phyloP scores from a whole-genome alignment of 2,329 filamentous ascomycete genomes.

The Sporothrix globosa region DNA sequence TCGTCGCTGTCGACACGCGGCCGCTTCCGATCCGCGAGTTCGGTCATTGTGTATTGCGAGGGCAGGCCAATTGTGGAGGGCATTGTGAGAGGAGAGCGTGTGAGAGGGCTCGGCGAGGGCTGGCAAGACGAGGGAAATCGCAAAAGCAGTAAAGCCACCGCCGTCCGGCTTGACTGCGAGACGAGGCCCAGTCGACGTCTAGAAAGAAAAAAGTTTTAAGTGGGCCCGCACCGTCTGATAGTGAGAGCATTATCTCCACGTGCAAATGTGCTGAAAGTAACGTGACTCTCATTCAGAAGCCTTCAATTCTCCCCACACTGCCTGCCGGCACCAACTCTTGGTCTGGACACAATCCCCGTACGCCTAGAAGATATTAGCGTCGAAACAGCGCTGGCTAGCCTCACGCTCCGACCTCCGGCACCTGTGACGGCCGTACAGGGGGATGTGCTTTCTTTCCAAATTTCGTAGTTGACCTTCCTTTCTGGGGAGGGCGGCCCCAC shows the following conservation, averaged over 20 bases:
- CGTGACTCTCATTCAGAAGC: not conserved
- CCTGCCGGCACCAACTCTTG: not conserved
- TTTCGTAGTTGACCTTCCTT: conserved; percentile 31
- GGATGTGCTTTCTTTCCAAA: too few species aligned
- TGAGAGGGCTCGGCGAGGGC: not conserved
- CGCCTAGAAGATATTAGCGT: not conserved
- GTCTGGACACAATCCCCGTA: not conserved
- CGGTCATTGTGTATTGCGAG: conserved; percentile 24
- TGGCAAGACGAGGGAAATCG: not conserved
- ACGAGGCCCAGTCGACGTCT: not conserved
- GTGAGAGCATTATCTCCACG: conserved; percentile 6
- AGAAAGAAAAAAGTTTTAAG: conserved; percentile 29
- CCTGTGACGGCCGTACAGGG: not conserved
- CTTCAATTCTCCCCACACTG: not conserved
- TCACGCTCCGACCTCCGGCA: not conserved
- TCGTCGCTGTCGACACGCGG: conserved; percentile 28
- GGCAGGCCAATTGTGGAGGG: conserved; percentile 23
- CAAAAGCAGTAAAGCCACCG: not conserved
- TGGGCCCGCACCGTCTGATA: not conserved
- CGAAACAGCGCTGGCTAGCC: not conserved
- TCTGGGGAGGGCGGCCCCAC: conserved; percentile 26
- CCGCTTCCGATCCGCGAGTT: conserved; percentile 29
- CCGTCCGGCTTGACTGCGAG: not conserved
- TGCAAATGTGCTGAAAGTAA: not conserved
- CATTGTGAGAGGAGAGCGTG: conserved; percentile 25